Conservation (phyloP, 2,329 filamentous ascomycete species). For the Fonsecaea monophora region DNA sequence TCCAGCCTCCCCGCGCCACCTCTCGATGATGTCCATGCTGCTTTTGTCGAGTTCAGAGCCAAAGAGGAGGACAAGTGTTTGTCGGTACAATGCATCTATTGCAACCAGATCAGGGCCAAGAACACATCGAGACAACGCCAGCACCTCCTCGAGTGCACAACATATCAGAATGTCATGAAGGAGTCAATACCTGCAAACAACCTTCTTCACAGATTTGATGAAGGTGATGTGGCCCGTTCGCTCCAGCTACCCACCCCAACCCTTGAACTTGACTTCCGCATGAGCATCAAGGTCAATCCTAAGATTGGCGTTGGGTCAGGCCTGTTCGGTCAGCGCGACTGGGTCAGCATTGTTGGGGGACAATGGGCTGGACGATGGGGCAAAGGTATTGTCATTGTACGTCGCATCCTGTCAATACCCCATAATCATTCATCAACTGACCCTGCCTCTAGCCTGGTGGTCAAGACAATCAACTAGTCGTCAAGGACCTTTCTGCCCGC, state of each 20-base stretch:
- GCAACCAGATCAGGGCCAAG: constrained; percentile 58
- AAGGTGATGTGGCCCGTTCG: constrained; percentile 57
- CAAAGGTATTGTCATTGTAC: constrained; percentile 58
- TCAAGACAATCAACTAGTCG: constrained; percentile 58
- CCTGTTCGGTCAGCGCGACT: constrained; percentile 59
- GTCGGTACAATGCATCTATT: constrained; percentile 59
- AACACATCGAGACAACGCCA: constrained; percentile 59
- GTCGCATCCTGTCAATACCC: constrained; percentile 30
- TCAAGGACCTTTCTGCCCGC: constrained; percentile 56
- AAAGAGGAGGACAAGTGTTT: constrained; percentile 49
- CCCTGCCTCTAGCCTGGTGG: constrained; percentile 52
- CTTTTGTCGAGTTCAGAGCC: constrained; percentile 51
- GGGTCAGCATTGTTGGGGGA: constrained; percentile 59
- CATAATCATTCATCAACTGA: constrained; percentile 5
- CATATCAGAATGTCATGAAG: constrained; percentile 60
- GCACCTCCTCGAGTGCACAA: constrained; percentile 57
- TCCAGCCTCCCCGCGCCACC: constrained; percentile 54
- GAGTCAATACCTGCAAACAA: constrained; percentile 60
- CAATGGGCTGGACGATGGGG: constrained; percentile 62
- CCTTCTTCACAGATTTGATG: constrained; percentile 58
- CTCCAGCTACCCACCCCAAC: constrained; percentile 55
- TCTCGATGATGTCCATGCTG: constrained; percentile 57
- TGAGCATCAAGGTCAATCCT: constrained; percentile 61
- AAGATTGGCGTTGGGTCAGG: constrained; percentile 55
- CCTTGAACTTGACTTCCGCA: constrained; percentile 60